Base-by-base conservation (phyloP, 2,329 filamentous ascomycete genomes). In the Ascosphaera pollenicola region DNA sequence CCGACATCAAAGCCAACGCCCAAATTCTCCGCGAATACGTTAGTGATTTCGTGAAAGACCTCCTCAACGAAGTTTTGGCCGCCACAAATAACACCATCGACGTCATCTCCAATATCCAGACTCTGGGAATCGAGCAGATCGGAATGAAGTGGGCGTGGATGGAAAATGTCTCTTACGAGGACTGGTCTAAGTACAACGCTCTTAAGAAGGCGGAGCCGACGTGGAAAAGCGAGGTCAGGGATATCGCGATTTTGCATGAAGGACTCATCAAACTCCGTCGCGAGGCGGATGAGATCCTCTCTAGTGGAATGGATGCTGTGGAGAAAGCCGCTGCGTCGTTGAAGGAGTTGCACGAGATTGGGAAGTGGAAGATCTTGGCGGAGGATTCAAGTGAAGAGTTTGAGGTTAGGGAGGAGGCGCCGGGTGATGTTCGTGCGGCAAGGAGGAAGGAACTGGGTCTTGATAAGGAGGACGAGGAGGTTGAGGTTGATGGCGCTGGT, bases 131-230 rank as follows among this genome's bases (percentile, higher is more conserved):
- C 26, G 82, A 92, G 54, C 82, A 91, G 54, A 83, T 94, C 40
- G 85, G 85, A 41, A 87, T 91, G 74, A 69, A 62, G 43, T 98
- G 89, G 85, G 84, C 87, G 10, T 92, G 82, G 77, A 89, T 84
- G 61, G 84, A 95, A 42, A 83, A 83, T 24, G 72, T 98, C 44
- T 92, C 87, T 1, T 94, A 98, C 65, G 85, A 91, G 56, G 84
- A 98, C 55, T 98, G 89, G 89, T 73, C 78, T 43, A 89, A 87
- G 55, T 98, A 93, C 53, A 84, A 95, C 55, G 73, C 80, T 43
- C 65, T 98, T 42, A 91, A 81, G 61, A 72, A 70, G 40, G 77
- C 79, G 10, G 80, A 94, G 39, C 75, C 78, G 37, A 73, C 82
- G 49, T 94, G 87, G 84, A 78, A 81, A 40, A 66, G 72, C 28